Conservation (phyloP, 2,329 filamentous ascomycete genomes). For the Stagonosporopsis chrysanthemi region DNA sequence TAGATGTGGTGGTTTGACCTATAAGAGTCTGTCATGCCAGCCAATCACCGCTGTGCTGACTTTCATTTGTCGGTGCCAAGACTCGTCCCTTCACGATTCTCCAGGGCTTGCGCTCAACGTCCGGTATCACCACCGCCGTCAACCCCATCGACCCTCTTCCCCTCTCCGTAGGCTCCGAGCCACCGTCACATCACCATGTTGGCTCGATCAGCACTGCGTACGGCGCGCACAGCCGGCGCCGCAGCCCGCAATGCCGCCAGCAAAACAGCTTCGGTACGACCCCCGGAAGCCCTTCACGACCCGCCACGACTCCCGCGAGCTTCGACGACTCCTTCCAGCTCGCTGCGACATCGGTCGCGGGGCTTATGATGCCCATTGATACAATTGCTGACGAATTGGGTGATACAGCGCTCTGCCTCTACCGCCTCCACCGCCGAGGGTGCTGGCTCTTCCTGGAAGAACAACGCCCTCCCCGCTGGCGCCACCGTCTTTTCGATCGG, state of each 20-base stretch:
- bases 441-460: constrained; percentile 76
- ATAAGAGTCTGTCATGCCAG: not conserved
- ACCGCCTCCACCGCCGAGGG: constrained; percentile 73
- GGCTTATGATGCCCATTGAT: constrained; percentile 37
- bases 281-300: constrained; percentile 34
- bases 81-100: constrained; percentile 10
- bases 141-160: constrained; percentile 47
- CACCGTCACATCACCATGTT: constrained; percentile 73
- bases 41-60: constrained; percentile 14
- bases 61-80: constrained; percentile 1
- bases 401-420: constrained; percentile 66
- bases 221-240: constrained; percentile 83
- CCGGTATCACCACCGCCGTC: constrained; percentile 42
- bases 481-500: constrained; percentile 87
- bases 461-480: constrained; percentile 85
- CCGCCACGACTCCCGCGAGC: constrained; percentile 40
- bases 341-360: constrained; percentile 20
- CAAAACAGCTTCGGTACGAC: constrained; percentile 57
- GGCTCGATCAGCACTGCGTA: constrained; percentile 89
- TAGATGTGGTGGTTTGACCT: constrained; percentile 2
- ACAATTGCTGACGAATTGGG: constrained; percentile 41
- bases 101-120: constrained; percentile 16
- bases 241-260: constrained; percentile 71
- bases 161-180: constrained; percentile 45
- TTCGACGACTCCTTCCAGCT: constrained; percentile 32